Evolutionary conservation across 306 rosid species (phyloP).

Genomic region (Arachis stenosperma): DNA sequence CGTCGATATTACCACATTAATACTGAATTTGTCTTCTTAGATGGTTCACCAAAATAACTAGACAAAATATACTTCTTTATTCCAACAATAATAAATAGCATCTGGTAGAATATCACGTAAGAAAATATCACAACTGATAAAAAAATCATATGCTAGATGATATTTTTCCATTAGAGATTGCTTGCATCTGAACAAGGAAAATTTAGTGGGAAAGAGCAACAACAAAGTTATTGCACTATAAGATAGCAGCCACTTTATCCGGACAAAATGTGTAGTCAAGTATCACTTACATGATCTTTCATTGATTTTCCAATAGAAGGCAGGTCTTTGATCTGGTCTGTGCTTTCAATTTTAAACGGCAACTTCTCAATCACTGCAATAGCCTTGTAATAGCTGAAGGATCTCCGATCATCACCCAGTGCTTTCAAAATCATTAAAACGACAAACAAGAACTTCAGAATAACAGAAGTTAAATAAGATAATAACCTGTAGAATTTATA

Average conservation of each 20-base stretch:
- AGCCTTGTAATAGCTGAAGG: slow-evolving; percentile 95
- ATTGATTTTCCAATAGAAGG: slow-evolving; percentile 89
- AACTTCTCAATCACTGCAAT: slow-evolving; percentile 81
- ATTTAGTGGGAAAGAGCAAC: too few relatives aligned
- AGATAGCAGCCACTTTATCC: slow-evolving; percentile 15
- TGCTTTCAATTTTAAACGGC: slow-evolving; percentile 74
- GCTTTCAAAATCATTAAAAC: slow-evolving; percentile 58
- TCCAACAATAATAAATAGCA: slow-evolving; percentile 11
- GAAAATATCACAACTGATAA: background rate
- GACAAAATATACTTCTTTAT: slow-evolving; percentile 17
- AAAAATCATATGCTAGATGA: background rate
- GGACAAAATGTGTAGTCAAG: slow-evolving; percentile 14
- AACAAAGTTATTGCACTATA: background rate
- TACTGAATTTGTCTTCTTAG: slow-evolving; percentile 18
- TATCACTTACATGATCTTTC: slow-evolving; percentile 83
- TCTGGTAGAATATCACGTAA: background rate
- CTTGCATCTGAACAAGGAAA: slow-evolving; percentile 1
- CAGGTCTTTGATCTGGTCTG: slow-evolving; percentile 69
- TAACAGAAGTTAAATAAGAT: slow-evolving; percentile 17
- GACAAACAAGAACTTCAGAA: slow-evolving; percentile 39
- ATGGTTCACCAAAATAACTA: slow-evolving; percentile 15
- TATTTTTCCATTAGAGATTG: slow-evolving; percentile 15
- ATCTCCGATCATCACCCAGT: slow-evolving; percentile 88
- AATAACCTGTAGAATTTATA: slow-evolving; percentile 5
- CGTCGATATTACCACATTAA: background rate